phyloP scores from a whole-genome alignment of 176 grass and related monocot genomes.

The Raddia distichophylla region DNA sequence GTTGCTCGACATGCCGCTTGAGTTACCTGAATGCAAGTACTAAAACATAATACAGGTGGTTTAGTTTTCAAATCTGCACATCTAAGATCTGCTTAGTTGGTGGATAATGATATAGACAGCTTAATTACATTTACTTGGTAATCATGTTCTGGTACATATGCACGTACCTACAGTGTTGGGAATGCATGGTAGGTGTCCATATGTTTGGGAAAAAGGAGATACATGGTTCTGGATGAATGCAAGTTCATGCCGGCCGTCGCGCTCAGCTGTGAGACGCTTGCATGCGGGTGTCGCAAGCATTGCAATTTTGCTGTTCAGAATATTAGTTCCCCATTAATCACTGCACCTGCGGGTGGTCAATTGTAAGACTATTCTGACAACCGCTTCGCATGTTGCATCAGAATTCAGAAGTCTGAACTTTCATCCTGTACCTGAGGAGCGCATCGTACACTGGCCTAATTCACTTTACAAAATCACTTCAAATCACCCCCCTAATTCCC shows the following conservation, averaged over 20 bases:
- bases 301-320: neutral
- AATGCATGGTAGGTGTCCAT: too few relatives aligned
- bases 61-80: neutral
- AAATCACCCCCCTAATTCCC: neutral
- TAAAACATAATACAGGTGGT: neutral
- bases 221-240: neutral
- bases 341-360: neutral
- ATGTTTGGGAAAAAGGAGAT: too few relatives aligned
- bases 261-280: neutral
- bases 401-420: neutral
- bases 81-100: neutral
- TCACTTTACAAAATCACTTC: neutral
- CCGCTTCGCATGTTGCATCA: too few relatives aligned
- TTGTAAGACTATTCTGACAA: too few relatives aligned
- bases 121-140: too few relatives aligned
- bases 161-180: too few relatives aligned
- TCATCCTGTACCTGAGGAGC: neutral
- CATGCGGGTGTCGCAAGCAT: neutral
- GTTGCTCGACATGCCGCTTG: neutral
- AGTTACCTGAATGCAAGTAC: neutral
- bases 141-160: too few relatives aligned
- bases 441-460: neutral
- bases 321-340: neutral
- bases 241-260: neutral
- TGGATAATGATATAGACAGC: neutral